Base-by-base conservation (phyloP, 2,329 filamentous ascomycete species). In the Beauveria sp. region DNA sequence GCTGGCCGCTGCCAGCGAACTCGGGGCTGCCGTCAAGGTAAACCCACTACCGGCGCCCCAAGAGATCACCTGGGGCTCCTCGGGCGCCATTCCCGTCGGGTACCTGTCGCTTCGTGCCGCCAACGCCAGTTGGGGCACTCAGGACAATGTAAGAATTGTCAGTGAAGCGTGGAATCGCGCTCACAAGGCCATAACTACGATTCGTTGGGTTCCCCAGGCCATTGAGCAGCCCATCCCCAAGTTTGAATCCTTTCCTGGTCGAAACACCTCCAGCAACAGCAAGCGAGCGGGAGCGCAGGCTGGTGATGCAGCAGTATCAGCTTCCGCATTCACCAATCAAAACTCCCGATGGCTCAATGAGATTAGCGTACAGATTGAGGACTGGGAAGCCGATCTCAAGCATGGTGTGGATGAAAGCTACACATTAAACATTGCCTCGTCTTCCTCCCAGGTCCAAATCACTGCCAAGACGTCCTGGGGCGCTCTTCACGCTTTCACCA, bases 381-480 rank as follows among this genome's bases (percentile, higher is more conserved):
- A 85, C 66, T 68, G 68, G 48, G 64, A 74, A 14, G 80, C 78
- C 4, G 74, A 80, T 62, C 72, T 85, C 34, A 76, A 83, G 67
- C 81, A 84, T 65, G 81, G 80, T 3, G 81, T 83, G 24, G 79
- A 84, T 62, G 81, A 84, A 66, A 82, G 80, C n/a, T 84, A 84
- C 68, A 80, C 76, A 0, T 66, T 84, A 22, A 72, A 77, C 20
- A 74, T 83, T 43, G 65, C 69, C 1, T 65, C 71, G 6, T 69
- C 68, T 22, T 79, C 79, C 3, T 68, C 71, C 40, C 70, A 69
- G 4, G 71, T 84, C 61, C 67, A 75, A 9, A 77, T 84, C 65
- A 75, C 72, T 1, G 76, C 81, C 28, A 70, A 79, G 68, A 83
- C 81, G 0, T 74, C 79, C 51, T 84, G 81, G 74, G 81, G 81